Percentiles rank a stretch among this genome's conserved stretches.
These are phyloP conservation scores for Nectriaceae sp. DNA, from an alignment of 2,329 filamentous ascomycete genomes.

Conservation along the genomic window DNA sequence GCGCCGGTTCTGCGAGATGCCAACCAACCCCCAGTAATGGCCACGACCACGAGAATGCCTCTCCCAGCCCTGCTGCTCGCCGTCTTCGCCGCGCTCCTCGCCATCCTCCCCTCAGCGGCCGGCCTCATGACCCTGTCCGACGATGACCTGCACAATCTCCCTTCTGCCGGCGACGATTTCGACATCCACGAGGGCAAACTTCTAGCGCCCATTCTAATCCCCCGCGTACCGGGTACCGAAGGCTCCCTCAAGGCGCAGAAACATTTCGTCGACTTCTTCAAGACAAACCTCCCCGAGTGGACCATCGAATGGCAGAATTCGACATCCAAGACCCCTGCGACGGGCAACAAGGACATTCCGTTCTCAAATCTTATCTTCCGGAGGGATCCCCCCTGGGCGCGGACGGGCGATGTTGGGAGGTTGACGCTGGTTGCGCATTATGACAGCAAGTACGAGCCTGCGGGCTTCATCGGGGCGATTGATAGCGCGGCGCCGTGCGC, in stretches of 20 bases:
- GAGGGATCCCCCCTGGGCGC: slow-evolving; percentile 83
- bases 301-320: slow-evolving; percentile 83
- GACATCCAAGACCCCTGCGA: slow-evolving; percentile 79
- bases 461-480: slow-evolving; percentile 89
- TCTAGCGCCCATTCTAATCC: slow-evolving; percentile 82
- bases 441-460: slow-evolving; percentile 77
- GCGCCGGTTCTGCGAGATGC: not conserved
- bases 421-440: slow-evolving; percentile 93
- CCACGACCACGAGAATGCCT: slow-evolving; percentile 17
- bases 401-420: slow-evolving; percentile 72
- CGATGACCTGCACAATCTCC: slow-evolving; percentile 69
- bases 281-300: slow-evolving; percentile 74
- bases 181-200: slow-evolving; percentile 75
- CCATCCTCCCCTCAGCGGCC: slow-evolving; percentile 27
- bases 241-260: slow-evolving; percentile 72
- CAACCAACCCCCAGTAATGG: slow-evolving; percentile 9
- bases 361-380: slow-evolving; percentile 87
- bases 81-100: slow-evolving; percentile 19
- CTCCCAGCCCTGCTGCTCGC: slow-evolving; percentile 19
- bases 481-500: slow-evolving; percentile 95
- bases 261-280: slow-evolving; percentile 86
- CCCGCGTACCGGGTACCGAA: slow-evolving; percentile 84
- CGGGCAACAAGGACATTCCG: slow-evolving; percentile 69
- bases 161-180: slow-evolving; percentile 73
- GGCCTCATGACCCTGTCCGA: slow-evolving; percentile 67